A percentile compares a stretch with the other conserved stretches of the same genome.
Conservation (phyloP, 1,284 basidiomycete genomes). For the Pseudozyma tsukubaensis region DNA sequence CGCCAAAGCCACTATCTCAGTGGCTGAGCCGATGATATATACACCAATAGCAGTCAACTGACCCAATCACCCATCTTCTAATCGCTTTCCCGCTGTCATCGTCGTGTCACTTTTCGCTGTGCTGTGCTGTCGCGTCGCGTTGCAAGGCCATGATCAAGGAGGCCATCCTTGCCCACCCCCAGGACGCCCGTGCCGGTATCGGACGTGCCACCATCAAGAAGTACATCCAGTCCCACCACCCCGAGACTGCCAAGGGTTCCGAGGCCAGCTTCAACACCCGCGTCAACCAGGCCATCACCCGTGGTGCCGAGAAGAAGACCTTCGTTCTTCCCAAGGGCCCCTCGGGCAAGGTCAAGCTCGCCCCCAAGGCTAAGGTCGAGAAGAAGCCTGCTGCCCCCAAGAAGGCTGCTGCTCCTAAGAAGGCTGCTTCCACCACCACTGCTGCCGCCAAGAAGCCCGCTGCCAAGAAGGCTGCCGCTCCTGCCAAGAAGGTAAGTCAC, state of each 20-base stretch:
- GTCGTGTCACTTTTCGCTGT: background rate
- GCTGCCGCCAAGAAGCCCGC: conserved; percentile 63
- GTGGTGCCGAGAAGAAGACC: conserved; percentile 81
- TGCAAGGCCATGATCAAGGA: conserved; percentile 72
- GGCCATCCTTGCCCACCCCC: conserved; percentile 80
- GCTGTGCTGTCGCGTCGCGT: conserved; percentile 35
- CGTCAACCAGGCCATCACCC: conserved; percentile 82
- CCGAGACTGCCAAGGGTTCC: conserved; percentile 53
- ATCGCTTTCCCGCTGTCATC: conserved; percentile 10
- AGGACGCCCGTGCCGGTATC: conserved; percentile 84
- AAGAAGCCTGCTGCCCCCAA: conserved; percentile 71
- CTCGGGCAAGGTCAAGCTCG: conserved; percentile 82
- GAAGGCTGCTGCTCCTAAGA: conserved; percentile 68
- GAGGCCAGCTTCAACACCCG: conserved; percentile 79
- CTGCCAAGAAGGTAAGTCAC: conserved; percentile 47
- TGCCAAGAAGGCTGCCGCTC: conserved; percentile 55
- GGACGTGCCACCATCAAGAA: conserved; percentile 93
- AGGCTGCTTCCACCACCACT: conserved; percentile 70
- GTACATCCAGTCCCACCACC: conserved; percentile 71
- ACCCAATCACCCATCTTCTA: conserved; percentile 1
- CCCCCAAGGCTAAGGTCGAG: conserved; percentile 73
- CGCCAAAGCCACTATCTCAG: conserved; percentile 10
- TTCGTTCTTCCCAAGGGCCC: conserved; percentile 87
- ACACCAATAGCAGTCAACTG: conserved; percentile 14
- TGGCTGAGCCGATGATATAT: conserved; percentile 9